Evolutionary conservation across 805 yeast species (phyloP), one percentile per base, ranked within the genome.

Genomic region (Kodamaea restingae): DNA sequence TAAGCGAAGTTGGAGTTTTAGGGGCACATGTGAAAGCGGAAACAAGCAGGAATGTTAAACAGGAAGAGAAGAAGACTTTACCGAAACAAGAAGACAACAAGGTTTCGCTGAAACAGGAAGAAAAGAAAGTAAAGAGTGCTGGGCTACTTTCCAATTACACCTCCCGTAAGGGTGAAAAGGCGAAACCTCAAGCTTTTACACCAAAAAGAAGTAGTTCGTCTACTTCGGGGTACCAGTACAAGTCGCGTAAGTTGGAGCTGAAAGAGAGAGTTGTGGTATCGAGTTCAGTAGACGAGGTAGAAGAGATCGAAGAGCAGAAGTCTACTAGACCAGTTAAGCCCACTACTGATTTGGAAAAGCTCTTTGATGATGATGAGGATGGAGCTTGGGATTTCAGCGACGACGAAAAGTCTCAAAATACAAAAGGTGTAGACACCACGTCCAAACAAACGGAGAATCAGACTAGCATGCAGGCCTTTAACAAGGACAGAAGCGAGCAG

Each of bases 181-280:
- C 26, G 34, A 46, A 40, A 20, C 39, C 44, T 34, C 36, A 17
- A 4, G 26, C 37, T 7, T 30, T 30, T 14, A 27, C 25, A 18
- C 9, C 28, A 11, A 17, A 15, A 9, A 15, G 21, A n/a, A 18
- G 32, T 7, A 4, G n/a, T 17, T 3, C 37, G 11, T 4, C 9
- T 7, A 18, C 29, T 6, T 27, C 26, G 27, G 35, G 38, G 22
- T 47, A 47, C 33, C 51, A 59, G 38, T 67, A 67, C 43, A 65
- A 65, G 41, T 65, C 70, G 4, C 49, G 72, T 12, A 67, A 67
- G 42, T 24, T 45, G 11, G 65, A 63, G 28, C 48, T 43, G 20
- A 50, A 48, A 30, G 73, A 69, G 36, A 52, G 69, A 17, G 70
- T 67, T 18, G 58, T 66, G 4, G 52, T 61, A n/a, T 58, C 69